A percentile compares a stretch with the other conserved stretches of the same genome.
Conservation (phyloP, 352 stramenopile genomes). For the Thalassiosira livingstoniorum region DNA sequence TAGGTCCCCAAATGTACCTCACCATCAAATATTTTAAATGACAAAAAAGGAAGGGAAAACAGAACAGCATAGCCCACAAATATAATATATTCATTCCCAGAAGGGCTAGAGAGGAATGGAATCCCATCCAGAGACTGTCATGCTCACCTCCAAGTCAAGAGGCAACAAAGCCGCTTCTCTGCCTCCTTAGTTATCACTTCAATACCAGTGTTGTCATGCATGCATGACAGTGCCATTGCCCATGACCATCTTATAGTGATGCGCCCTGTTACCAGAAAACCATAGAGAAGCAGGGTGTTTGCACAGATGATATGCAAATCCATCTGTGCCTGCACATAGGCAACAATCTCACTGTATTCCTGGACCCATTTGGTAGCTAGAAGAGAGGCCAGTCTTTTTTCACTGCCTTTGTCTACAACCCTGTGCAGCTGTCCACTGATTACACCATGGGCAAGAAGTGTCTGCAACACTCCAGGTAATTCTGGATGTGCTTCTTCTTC, state of each 20-base stretch:
- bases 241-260: neutral
- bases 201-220: no score
- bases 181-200: no score
- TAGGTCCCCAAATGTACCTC: no score
- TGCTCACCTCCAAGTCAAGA: no score
- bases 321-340: neutral
- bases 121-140: no score
- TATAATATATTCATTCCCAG: no score
- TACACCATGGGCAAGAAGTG: conserved; percentile 31
- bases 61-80: no score
- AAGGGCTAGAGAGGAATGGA: no score
- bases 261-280: neutral
- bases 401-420: neutral
- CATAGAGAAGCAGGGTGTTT: neutral
- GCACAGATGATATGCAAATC: neutral
- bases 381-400: conserved; percentile 1
- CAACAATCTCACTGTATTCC: neutral
- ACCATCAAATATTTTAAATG: no score
- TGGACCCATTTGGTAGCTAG: conserved; percentile 25
- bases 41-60: no score
- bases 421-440: conserved; percentile 31
- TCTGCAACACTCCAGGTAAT: conserved; percentile 1
- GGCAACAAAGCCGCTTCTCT: no score
- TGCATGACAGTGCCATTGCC: no score
- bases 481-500: neutral